phyloP scores from a whole-genome alignment of 1,284 basidiomycete genomes.

The Tetrapyrgos nigripes region DNA sequence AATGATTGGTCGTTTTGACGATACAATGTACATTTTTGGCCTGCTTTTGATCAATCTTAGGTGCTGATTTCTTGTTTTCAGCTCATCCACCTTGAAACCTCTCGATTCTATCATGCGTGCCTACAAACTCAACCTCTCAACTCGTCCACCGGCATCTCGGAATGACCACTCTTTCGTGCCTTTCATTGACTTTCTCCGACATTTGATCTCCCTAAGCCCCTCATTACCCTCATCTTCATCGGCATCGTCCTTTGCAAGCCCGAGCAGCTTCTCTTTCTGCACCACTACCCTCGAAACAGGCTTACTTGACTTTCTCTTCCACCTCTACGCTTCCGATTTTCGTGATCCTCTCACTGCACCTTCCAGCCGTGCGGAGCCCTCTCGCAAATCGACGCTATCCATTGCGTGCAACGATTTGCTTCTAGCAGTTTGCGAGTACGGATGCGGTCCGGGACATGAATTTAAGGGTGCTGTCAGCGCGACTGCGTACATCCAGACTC shows the following conservation, averaged over 20 bases:
- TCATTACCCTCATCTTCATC: neutral
- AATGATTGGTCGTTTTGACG: conserved; percentile 7
- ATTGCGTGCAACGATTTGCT: conserved; percentile 8
- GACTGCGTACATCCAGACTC: neutral
- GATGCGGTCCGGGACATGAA: no score
- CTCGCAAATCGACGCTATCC: conserved; percentile 1
- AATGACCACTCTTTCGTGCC: conserved; percentile 8
- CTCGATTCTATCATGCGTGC: neutral
- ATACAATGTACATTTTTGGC: neutral
- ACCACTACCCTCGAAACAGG: conserved; percentile 2
- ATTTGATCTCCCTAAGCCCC: neutral
- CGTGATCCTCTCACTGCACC: neutral
- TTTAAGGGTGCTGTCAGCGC: no score
- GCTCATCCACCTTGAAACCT: neutral
- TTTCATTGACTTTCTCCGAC: conserved; percentile 7
- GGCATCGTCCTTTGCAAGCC: no score
- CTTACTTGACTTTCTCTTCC: conserved; percentile 6
- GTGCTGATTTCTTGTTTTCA: neutral
- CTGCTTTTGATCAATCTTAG: neutral
- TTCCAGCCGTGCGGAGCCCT: neutral
- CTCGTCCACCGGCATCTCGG: neutral
- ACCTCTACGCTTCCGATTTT: conserved; percentile 13
- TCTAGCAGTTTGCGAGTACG: neutral
- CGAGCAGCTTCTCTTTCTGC: neutral
- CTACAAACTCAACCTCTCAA: neutral